These are phyloP conservation scores for Ephemerocybe angulata DNA, from an alignment of 768 basidiomycete genomes.

Conservation along the genomic window DNA sequence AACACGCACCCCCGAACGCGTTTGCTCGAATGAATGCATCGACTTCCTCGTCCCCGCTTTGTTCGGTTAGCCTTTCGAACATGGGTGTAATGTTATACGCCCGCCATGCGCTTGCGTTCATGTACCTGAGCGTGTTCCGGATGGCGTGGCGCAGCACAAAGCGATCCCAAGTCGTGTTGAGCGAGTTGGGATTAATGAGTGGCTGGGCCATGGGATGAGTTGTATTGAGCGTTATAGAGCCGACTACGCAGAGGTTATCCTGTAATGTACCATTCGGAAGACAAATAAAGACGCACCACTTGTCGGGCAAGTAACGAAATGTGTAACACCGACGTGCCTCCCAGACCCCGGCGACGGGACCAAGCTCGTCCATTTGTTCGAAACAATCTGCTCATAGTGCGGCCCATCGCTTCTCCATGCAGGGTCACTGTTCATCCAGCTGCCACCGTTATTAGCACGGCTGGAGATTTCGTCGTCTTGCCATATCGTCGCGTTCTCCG, in stretches of 20 bases:
- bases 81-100: not conserved
- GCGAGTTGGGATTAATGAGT: conserved; percentile 46
- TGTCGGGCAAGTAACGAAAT: not conserved
- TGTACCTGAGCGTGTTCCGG: not conserved
- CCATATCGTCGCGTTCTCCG: not conserved
- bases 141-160: conserved; percentile 18
- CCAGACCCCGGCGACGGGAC: not conserved
- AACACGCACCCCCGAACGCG: not conserved
- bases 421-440: too few species aligned
- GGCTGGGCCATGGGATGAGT: conserved; percentile 43
- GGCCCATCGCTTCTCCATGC: not conserved
- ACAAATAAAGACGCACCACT: not conserved
- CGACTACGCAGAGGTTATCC: conserved; percentile 21
- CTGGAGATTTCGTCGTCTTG: not conserved
- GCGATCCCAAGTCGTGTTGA: conserved; percentile 29
- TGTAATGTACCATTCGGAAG: not conserved
- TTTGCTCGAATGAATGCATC: not conserved
- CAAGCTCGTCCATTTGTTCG: conserved; percentile 1
- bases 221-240: conserved; percentile 35
- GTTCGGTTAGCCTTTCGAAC: not conserved
- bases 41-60: not conserved
- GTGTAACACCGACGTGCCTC: not conserved
- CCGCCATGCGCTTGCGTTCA: not conserved
- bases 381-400: not conserved
- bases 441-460: too few species aligned